Evolutionary conservation across 2,329 filamentous ascomycete species (phyloP), one percentile per base, ranked within the genome.

Genomic region (Talaromyces sp.): DNA sequence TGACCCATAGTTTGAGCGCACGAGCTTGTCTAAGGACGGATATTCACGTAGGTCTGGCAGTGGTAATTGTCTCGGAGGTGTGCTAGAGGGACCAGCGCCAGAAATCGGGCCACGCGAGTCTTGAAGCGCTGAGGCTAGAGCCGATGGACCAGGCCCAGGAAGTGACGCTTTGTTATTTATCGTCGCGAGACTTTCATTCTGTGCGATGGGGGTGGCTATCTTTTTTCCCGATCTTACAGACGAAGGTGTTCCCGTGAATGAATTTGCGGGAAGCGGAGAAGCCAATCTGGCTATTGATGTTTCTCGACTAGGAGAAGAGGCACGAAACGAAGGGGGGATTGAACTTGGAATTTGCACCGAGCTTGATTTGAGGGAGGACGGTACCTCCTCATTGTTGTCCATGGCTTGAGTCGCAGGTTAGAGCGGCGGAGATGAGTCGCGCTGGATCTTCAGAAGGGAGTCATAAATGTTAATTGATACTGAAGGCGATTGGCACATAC

Each of bases 51-150:
- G 77, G 25, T 77, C 73, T 39, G 87, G 87, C 46, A 87, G 89
- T 43, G 80, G 75, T 40, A 84, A 73, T 58, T 84, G 76, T 65
- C 75, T 69, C 15, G 79, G 75, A 19, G 79, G 79, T 11, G 74
- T 74, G 28, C 73, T 71, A 43, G 71, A 74, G 51, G 69, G 82
- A 61, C 87, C 88, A 37, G 88, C 77, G 31, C 17, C 22, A 56
- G 43, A 31, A 35, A 51, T 21, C 10, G 19, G 17, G 39, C 25
- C 35, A 19, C 17, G 36, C 10, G 87, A 89, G 65, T 88, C 86
- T 60, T 89, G 89, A 62, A 97, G 78, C n/a, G 91, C 93, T 25
- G 89, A 89, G 36, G 93, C 91, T 56, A 97, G 83, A 61, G 91
- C 92, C 25, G 93, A 97, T 51, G 91, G 84, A 22, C 91, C 91